phyloP scores from a whole-genome alignment of 2,329 filamentous ascomycete species.

The Fusarium denticulatum region DNA sequence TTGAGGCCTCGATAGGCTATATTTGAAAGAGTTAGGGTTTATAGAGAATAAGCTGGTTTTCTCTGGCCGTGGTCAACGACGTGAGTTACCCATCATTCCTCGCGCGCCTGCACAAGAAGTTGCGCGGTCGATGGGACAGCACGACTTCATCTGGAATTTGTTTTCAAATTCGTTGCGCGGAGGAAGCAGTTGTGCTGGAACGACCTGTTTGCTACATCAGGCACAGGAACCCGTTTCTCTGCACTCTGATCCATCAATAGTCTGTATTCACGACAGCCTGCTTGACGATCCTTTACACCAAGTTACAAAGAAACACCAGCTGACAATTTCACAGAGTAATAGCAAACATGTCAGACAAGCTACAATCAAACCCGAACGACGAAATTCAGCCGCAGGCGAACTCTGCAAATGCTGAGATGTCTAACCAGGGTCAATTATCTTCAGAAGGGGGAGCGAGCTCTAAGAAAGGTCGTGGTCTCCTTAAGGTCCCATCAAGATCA shows the following conservation, averaged over 20 bases:
- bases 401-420: constrained; percentile 50
- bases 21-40: constrained; percentile 41
- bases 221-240: neutral
- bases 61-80: constrained; percentile 32
- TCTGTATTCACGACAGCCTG: neutral
- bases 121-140: constrained; percentile 15
- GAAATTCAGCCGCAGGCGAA: constrained; percentile 50
- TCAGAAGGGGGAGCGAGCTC: constrained; percentile 54
- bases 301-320: constrained; percentile 13
- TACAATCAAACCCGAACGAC: constrained; percentile 40
- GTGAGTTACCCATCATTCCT: constrained; percentile 40
- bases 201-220: neutral
- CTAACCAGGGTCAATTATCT: constrained; percentile 54
- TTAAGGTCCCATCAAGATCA: constrained; percentile 70
- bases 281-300: constrained; percentile 9
- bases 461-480: constrained; percentile 62
- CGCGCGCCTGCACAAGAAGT: constrained; percentile 10
- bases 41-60: constrained; percentile 37
- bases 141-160: neutral
- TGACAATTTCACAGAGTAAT: constrained; percentile 37
- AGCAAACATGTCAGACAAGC: constrained; percentile 49
- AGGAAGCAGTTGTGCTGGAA: neutral
- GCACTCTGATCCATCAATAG: neutral
- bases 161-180: neutral
- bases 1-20: constrained; percentile 42